Conservation (phyloP, 2,329 filamentous ascomycete species). For the Neurospora crassa region DNA sequence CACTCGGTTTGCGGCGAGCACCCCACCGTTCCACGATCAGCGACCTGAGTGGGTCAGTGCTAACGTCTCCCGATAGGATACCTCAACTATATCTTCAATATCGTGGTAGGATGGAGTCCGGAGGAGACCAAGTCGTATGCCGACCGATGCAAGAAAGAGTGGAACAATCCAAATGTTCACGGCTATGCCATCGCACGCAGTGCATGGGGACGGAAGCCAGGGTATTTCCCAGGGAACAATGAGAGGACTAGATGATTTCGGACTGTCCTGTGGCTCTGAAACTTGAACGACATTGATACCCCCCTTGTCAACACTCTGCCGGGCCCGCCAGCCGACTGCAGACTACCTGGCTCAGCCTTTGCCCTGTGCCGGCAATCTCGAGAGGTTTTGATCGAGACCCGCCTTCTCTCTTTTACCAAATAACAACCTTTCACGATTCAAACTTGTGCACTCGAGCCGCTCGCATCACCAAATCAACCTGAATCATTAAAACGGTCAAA, state of each 20-base stretch:
- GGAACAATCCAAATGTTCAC: not conserved
- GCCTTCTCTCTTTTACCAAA: not conserved
- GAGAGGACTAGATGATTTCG: not conserved
- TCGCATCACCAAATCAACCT: not conserved
- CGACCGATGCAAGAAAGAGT: not conserved
- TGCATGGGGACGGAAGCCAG: not conserved
- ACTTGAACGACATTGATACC: not conserved
- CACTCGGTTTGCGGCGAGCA: not conserved
- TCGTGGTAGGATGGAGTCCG: not conserved
- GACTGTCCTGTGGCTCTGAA: not conserved
- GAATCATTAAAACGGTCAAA: not conserved
- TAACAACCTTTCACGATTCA: not conserved
- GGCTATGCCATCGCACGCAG: not conserved
- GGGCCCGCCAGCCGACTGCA: not conserved
- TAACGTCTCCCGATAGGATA: not conserved
- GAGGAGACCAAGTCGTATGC: not conserved
- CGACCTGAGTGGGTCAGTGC: not conserved
- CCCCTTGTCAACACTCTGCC: not conserved
- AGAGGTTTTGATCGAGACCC: not conserved
- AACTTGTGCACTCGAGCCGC: not conserved
- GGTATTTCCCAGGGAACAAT: not conserved
- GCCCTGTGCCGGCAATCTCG: not conserved
- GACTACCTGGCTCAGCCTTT: not conserved
- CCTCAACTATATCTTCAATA: not conserved
- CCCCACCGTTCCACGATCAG: not conserved